Evolutionary conservation across 1,284 basidiomycete genomes (phyloP).

Genomic region (Cryptococcus sp.): DNA sequence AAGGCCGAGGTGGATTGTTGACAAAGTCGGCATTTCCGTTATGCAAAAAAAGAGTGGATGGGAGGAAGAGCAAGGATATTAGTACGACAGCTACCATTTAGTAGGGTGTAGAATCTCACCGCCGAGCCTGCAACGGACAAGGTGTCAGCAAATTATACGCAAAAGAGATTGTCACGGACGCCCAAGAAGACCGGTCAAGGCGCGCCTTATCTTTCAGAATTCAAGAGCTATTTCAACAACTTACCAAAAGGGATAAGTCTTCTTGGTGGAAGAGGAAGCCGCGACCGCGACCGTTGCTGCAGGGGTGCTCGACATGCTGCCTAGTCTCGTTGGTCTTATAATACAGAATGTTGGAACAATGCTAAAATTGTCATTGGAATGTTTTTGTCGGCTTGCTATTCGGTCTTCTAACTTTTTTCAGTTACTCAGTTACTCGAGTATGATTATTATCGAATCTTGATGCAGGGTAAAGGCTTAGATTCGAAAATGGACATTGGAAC

Average conservation of each 20-base stretch:
- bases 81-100: background rate
- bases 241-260: slow-evolving; percentile 38
- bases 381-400: too few relatives aligned
- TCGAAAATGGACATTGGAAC: background rate
- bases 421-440: too few relatives aligned
- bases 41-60: background rate
- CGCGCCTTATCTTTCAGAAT: too few relatives aligned
- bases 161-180: too few relatives aligned
- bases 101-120: slow-evolving; percentile 13
- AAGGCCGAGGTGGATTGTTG: slow-evolving; percentile 12
- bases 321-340: too few relatives aligned
- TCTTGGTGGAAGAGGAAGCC: slow-evolving; percentile 8
- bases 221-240: slow-evolving; percentile 3
- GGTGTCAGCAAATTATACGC: background rate
- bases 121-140: slow-evolving; percentile 18
- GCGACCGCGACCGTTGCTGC: too few relatives aligned
- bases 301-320: too few relatives aligned
- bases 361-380: too few relatives aligned
- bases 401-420: too few relatives aligned
- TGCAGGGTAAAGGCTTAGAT: background rate
- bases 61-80: background rate
- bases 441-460: slow-evolving; percentile 3
- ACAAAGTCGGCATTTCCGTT: slow-evolving; percentile 1
- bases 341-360: too few relatives aligned
- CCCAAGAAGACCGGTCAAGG: too few relatives aligned